These are phyloP conservation scores for Pyrus betulifolia DNA, from an alignment of 306 rosid genomes.

Conservation along the genomic window DNA sequence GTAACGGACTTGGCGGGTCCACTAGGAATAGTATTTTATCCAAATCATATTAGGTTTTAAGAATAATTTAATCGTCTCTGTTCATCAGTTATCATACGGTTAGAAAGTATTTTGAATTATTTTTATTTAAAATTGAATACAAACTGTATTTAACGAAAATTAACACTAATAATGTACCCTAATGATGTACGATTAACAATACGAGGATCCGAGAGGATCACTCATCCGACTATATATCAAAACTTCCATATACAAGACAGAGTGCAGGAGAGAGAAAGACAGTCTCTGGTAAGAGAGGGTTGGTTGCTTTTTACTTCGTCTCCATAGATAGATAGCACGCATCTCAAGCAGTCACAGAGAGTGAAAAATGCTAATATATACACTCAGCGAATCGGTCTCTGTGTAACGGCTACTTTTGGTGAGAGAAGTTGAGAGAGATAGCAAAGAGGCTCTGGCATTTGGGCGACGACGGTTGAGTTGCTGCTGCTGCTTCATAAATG, in stretches of 20 bases:
- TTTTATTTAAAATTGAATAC: too few relatives aligned
- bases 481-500: slow-evolving; percentile 23
- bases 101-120: too few relatives aligned
- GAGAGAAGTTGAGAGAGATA: not conserved
- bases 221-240: not conserved
- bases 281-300: not conserved
- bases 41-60: too few relatives aligned
- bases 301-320: slow-evolving; percentile 31
- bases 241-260: not conserved
- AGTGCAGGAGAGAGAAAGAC: not conserved
- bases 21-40: too few relatives aligned
- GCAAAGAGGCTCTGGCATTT: not conserved
- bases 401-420: slow-evolving; percentile 42
- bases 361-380: slow-evolving; percentile 1
- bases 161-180: rapidly evolving
- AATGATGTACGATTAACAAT: too few relatives aligned
- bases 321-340: slow-evolving; percentile 21
- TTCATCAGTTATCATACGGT: too few relatives aligned
- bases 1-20: not conserved
- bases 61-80: too few relatives aligned
- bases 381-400: slow-evolving; percentile 17
- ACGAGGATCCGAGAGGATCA: too few relatives aligned
- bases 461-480: not conserved
- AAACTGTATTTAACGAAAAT: rapidly evolving
- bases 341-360: slow-evolving; percentile 24